These are phyloP conservation scores for Psilocybe cubensis DNA, from an alignment of 768 basidiomycete genomes.

Conservation along the genomic window DNA sequence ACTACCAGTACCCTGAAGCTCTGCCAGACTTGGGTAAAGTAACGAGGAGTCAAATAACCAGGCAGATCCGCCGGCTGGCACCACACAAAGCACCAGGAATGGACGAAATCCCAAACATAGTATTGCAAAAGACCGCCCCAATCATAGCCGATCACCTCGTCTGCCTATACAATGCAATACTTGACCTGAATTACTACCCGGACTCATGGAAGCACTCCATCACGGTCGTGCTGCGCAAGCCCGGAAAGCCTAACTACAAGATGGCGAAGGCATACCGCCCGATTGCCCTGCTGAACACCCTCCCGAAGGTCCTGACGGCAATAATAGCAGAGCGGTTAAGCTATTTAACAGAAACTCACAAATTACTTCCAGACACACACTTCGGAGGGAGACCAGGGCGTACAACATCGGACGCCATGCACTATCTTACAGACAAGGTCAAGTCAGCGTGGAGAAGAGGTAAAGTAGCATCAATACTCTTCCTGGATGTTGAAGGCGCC, in stretches of 20 bases:
- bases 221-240: constrained; percentile 37
- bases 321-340: constrained; percentile 26
- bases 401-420: constrained; percentile 38
- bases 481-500: constrained; percentile 46
- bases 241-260: constrained; percentile 35
- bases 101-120: constrained; percentile 29
- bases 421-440: constrained; percentile 33
- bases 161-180: constrained; percentile 17
- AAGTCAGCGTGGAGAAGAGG: constrained; percentile 38
- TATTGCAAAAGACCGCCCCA: constrained; percentile 17
- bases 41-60: constrained; percentile 1
- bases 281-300: constrained; percentile 36
- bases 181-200: background rate
- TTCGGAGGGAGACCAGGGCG: constrained; percentile 43
- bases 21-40: constrained; percentile 4
- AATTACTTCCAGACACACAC: constrained; percentile 36
- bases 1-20: constrained; percentile 7
- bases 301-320: constrained; percentile 31
- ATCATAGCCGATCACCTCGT: constrained; percentile 14
- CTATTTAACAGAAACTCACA: constrained; percentile 28
- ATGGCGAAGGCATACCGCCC: constrained; percentile 37
- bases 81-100: constrained; percentile 25
- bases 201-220: constrained; percentile 22
- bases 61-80: background rate
- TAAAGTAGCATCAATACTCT: constrained; percentile 38